Percentiles rank a stretch among this genome's conserved stretches.
These are phyloP conservation scores for Calocybe cyanea DNA, from an alignment of 768 basidiomycete genomes.

Conservation along the genomic window DNA sequence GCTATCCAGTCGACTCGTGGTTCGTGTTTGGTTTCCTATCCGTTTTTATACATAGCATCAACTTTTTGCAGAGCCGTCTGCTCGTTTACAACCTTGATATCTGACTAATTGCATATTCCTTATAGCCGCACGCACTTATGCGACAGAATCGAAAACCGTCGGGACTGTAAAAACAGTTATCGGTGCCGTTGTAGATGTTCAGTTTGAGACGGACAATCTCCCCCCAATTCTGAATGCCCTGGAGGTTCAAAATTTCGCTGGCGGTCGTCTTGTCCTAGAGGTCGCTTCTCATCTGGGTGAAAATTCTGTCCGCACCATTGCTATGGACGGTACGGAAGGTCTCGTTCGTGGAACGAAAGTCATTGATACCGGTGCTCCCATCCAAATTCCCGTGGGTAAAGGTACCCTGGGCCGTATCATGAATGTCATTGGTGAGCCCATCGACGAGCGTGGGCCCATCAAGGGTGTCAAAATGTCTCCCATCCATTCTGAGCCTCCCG, in stretches of 20 bases:
- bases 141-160: slow-evolving; percentile 74
- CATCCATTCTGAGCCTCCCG: slow-evolving; percentile 96
- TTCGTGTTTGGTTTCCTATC: slow-evolving; percentile 28
- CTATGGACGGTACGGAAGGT: slow-evolving; percentile 99
- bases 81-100: slow-evolving; percentile 10
- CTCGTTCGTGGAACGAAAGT: slow-evolving; percentile 98
- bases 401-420: slow-evolving; percentile 98
- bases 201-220: slow-evolving; percentile 92
- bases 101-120: slow-evolving; percentile 9
- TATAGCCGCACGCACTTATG: slow-evolving; percentile 74
- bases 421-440: slow-evolving; percentile 99
- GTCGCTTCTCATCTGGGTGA: slow-evolving; percentile 98
- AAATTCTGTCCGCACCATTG: slow-evolving; percentile 99
- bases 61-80: too few species aligned
- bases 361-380: slow-evolving; percentile 94
- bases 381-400: slow-evolving; percentile 93
- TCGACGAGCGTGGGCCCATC: slow-evolving; percentile 99
- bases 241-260: slow-evolving; percentile 91
- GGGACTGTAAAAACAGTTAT: slow-evolving; percentile 98
- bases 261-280: slow-evolving; percentile 97
- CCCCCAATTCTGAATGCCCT: slow-evolving; percentile 99
- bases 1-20: slow-evolving; percentile 48
- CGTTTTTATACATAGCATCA: slow-evolving; percentile 5
- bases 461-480: slow-evolving; percentile 88
- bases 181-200: slow-evolving; percentile 99